Conservation (phyloP, 2,329 filamentous ascomycete genomes). For the Fulvia fulva region DNA sequence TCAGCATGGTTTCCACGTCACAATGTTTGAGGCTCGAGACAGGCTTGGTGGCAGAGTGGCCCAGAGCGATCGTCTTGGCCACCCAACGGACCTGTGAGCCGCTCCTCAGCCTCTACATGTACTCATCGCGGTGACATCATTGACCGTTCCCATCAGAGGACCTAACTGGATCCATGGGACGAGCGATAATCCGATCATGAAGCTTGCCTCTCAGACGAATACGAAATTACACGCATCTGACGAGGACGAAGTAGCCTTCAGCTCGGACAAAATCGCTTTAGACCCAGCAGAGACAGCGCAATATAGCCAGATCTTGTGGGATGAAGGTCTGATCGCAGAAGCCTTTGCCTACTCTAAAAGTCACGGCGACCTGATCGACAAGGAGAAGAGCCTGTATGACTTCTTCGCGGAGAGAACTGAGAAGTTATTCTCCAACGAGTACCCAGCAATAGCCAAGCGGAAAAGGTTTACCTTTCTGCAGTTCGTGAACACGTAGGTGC, state of each 20-base stretch:
- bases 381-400: slow-evolving; percentile 52
- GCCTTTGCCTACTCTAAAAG: slow-evolving; percentile 65
- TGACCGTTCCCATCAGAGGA: slow-evolving; percentile 45
- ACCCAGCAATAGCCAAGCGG: slow-evolving; percentile 38
- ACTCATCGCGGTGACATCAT: not conserved
- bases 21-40: slow-evolving; percentile 64
- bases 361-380: slow-evolving; percentile 50
- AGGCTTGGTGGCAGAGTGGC: slow-evolving; percentile 60
- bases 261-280: slow-evolving; percentile 54
- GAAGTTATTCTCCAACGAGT: slow-evolving; percentile 36
- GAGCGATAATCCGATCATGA: slow-evolving; percentile 64
- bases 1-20: slow-evolving; percentile 62
- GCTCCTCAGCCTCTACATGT: not conserved
- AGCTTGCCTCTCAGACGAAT: slow-evolving; percentile 59
- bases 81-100: slow-evolving; percentile 7
- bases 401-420: slow-evolving; percentile 52
- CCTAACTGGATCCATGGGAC: slow-evolving; percentile 82
- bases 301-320: slow-evolving; percentile 57
- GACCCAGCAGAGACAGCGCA: slow-evolving; percentile 37
- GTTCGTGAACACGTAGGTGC: slow-evolving; percentile 51
- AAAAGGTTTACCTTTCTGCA: slow-evolving; percentile 50
- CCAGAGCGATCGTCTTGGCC: slow-evolving; percentile 41
- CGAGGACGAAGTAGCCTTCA: slow-evolving; percentile 52
- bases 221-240: slow-evolving; percentile 54
- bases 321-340: slow-evolving; percentile 56